Base-by-base conservation (phyloP, 495 filamentous ascomycete species). In the Amniculicola lignicola region DNA sequence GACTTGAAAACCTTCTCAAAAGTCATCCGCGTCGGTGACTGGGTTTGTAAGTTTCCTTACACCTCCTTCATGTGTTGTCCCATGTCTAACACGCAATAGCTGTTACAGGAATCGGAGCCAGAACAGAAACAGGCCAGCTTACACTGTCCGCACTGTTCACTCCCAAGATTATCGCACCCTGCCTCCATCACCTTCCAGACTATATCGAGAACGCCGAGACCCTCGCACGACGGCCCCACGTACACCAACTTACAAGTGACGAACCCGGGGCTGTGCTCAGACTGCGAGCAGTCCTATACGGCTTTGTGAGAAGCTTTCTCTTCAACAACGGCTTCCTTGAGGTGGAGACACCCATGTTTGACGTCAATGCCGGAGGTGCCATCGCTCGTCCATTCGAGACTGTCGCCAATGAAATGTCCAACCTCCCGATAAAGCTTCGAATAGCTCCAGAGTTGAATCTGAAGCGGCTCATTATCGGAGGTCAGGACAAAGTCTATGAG, bases 371-470 rank as follows among this genome's bases (percentile, higher is more conserved):
- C 11, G 84, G 89, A 51, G 93, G 93, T 24, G 93, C 93, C 16
- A 76, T 82, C 39, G 93, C 93, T 27, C 83, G 88, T 28, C 89
- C 93, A 4, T 98, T 98, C 67, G 72, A 79, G 46, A 96, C 90
- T 0, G 68, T 73, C 22, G 81, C 88, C 2, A 85, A 80, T 2
- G 88, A 88, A 49, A 84, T 91, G 44, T 74, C 81, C 0, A 81
- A 82, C 18, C 83, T 79, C 35, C 70, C 80, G 54, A 71, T 98
- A 16, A 78, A 86, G 10, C 72, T 97, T 53, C 74, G 89, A 35
- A 90, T 97, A 59, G 94, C 93, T 1, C 93, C 94, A 4, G 93
- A 98, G 72, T 74, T 98, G 12, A 97, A 89, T 88, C 77, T 98
- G 59, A 98, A 98, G 76, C 80, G 90, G 54, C 73, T 98, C 55